These are phyloP conservation scores for Kandelia obovata DNA, from an alignment of 345 rosid genomes.

Conservation along the genomic window DNA sequence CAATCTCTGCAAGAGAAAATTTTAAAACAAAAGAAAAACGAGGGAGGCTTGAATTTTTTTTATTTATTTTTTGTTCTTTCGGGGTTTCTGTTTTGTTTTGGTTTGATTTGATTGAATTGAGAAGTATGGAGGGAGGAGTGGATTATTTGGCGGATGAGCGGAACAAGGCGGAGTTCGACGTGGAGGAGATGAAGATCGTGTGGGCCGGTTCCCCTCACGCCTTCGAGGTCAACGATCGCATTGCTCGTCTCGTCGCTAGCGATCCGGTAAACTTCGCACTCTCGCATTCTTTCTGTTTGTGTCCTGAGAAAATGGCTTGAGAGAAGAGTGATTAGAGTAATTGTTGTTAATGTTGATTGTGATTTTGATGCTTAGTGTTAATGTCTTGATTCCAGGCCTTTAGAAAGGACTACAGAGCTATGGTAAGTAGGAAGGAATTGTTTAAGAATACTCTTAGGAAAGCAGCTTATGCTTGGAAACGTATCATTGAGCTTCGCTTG, in stretches of 20 bases:
- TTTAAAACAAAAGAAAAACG: no score
- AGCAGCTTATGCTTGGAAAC: constrained; percentile 83
- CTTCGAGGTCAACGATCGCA: constrained; percentile 75
- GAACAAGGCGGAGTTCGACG: constrained; percentile 71
- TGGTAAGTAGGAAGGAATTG: constrained; percentile 83
- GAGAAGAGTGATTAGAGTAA: background rate
- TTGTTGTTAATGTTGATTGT: background rate
- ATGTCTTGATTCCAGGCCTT: constrained; percentile 47
- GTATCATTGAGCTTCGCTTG: constrained; percentile 82
- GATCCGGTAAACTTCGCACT: constrained; percentile 61
- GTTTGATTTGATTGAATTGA: background rate
- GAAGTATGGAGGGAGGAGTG: constrained; percentile 44
- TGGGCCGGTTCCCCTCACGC: constrained; percentile 93
- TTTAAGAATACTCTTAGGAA: constrained; percentile 82
- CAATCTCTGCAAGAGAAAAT: no score
- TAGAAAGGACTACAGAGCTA: constrained; percentile 63
- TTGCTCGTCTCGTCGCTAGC: constrained; percentile 81
- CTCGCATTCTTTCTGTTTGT: background rate
- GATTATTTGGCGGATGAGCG: constrained; percentile 76
- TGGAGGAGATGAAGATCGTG: constrained; percentile 85
- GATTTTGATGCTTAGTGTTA: background rate
- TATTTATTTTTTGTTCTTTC: no score
- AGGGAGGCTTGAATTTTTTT: no score
- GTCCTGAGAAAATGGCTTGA: background rate
- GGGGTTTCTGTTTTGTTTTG: no score